These are phyloP conservation scores for Phlyctochytrium arcticum DNA, from an alignment of 192 early-diverging fungal species.

Conservation along the genomic window DNA sequence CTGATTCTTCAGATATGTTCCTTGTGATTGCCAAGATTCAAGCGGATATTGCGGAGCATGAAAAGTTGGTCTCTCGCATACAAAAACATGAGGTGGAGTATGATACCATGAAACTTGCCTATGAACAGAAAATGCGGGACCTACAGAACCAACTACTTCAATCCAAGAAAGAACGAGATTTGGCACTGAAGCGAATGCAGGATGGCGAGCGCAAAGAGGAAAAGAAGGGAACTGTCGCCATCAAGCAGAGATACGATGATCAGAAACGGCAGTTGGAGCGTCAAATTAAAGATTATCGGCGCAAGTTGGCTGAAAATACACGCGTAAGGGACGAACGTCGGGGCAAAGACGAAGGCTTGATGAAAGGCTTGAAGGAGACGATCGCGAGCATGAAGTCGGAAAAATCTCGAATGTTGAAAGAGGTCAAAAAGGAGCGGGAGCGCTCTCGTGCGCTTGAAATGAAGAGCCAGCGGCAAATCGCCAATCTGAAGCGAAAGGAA, in stretches of 20 bases:
- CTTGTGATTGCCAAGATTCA: conserved; percentile 45
- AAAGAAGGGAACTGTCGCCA: conserved; percentile 33
- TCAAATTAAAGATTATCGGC: conserved; percentile 36
- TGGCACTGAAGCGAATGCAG: conserved; percentile 55
- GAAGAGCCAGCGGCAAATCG: conserved; percentile 52
- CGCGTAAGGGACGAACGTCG: conserved; percentile 9
- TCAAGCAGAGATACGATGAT: conserved; percentile 40
- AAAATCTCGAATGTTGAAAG: conserved; percentile 70
- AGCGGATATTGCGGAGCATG: conserved; percentile 46
- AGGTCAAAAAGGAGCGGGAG: conserved; percentile 66
- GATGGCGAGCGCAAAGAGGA: conserved; percentile 23
- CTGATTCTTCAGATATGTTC: conserved; percentile 31
- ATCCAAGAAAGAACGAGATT: conserved; percentile 58
- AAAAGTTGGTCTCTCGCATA: conserved; percentile 37
- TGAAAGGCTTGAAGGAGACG: conserved; percentile 59
- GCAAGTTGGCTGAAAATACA: conserved; percentile 36
- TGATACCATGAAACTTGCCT: conserved; percentile 42
- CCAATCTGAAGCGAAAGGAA: conserved; percentile 30
- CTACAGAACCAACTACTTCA: conserved; percentile 57
- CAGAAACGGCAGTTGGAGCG: conserved; percentile 37
- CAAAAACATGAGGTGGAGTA: conserved; percentile 41
- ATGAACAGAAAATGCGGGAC: conserved; percentile 63
- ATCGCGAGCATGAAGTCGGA: conserved; percentile 61
- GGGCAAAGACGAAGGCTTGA: conserved; percentile 50
- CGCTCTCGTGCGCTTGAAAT: conserved; percentile 56